Percentiles rank a stretch among this genome's conserved stretches.
phyloP scores from a whole-genome alignment of 176 grass and related monocot genomes.

The bread wheat (Triticum aestivum) region IWGSC_CS_RefSeq_v2.1 NC_057810.1:187693139-187693638 shows the following conservation, averaged over 20 bases:
- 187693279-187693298: neutral
- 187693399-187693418: neutral
- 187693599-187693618: too few relatives aligned
- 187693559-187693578: too few relatives aligned
- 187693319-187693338: neutral
- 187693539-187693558: too few relatives aligned
- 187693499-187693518: too few relatives aligned
- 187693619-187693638: too few relatives aligned
- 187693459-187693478: too few relatives aligned
- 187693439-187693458: neutral
- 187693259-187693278: conserved; percentile 21
- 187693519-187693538: too few relatives aligned
- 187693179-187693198: conserved; percentile 3
- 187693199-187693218: neutral
- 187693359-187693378: neutral
- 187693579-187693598: too few relatives aligned
- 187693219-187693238: neutral
- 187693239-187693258: neutral
- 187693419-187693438: neutral
- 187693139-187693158: neutral
- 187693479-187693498: too few relatives aligned
- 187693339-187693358: neutral
- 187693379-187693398: neutral
- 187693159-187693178: neutral
- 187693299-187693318: conserved; percentile 1